Conservation (phyloP, 345 rosid genomes). For the Microcos paniculata region DNA sequence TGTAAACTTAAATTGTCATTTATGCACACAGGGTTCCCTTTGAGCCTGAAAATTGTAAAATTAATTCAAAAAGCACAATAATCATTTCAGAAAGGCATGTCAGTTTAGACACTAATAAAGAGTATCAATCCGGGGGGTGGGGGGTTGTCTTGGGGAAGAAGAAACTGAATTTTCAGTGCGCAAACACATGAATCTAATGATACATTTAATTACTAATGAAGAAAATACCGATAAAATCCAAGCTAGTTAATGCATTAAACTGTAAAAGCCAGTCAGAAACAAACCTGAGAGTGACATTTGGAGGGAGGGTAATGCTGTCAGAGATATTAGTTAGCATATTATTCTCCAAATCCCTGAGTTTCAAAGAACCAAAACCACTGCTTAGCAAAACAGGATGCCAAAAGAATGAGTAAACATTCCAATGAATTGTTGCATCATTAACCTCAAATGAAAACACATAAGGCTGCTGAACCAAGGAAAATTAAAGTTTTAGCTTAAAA, state of each 20-base stretch:
- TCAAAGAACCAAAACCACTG: slow-evolving; percentile 9
- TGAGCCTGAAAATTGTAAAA: slow-evolving; percentile 63
- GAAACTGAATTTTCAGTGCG: not conserved
- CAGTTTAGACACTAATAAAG: not conserved
- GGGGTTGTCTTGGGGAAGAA: too few species aligned
- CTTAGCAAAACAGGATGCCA: slow-evolving; percentile 12
- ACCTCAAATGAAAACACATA: not conserved
- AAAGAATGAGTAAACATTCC: not conserved
- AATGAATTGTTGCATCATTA: not conserved
- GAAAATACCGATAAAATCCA: slow-evolving; percentile 3
- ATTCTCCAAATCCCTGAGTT: slow-evolving; percentile 76
- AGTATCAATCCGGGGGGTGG: too few species aligned
- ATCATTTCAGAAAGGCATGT: slow-evolving; percentile 12
- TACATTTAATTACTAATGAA: not conserved
- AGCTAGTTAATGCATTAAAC: slow-evolving; percentile 3
- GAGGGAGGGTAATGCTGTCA: slow-evolving; percentile 58
- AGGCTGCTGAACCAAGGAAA: not conserved
- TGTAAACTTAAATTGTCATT: slow-evolving; percentile 35
- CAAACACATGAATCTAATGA: not conserved
- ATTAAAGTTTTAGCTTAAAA: not conserved
- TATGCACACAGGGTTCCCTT: slow-evolving; percentile 77
- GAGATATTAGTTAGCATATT: slow-evolving; percentile 57
- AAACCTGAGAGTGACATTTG: slow-evolving; percentile 78
- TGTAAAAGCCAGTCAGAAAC: slow-evolving; percentile 29
- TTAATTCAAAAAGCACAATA: not conserved